phyloP scores from a whole-genome alignment of 768 basidiomycete genomes.

The Pleurotus tuoliensis region DNA sequence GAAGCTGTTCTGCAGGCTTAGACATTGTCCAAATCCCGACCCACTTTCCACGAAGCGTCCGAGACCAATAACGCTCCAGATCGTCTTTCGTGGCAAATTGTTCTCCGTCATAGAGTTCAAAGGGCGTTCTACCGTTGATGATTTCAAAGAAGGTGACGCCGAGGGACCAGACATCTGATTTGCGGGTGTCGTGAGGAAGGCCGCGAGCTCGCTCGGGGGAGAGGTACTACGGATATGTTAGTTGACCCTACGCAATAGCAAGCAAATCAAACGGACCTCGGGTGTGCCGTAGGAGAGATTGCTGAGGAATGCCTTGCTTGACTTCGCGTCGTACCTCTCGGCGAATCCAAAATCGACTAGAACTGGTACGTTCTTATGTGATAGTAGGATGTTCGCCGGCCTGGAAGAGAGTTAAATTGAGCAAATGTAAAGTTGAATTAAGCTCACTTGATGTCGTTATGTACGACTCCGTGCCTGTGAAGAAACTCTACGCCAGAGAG shows the following conservation, averaged over 20 bases:
- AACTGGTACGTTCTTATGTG: slow-evolving; percentile 72
- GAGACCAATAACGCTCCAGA: slow-evolving; percentile 80
- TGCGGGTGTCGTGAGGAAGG: slow-evolving; percentile 87
- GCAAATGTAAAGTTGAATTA: slow-evolving; percentile 5
- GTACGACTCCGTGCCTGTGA: slow-evolving; percentile 79
- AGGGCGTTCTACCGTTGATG: slow-evolving; percentile 87
- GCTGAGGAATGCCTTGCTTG: slow-evolving; percentile 70
- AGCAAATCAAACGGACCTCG: slow-evolving; percentile 48
- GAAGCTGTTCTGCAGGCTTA: slow-evolving; percentile 55
- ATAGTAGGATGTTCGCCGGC: slow-evolving; percentile 91
- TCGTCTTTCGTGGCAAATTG: slow-evolving; percentile 76
- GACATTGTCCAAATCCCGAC: slow-evolving; percentile 75
- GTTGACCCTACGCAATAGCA: neutral
- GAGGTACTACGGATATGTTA: slow-evolving; percentile 61
- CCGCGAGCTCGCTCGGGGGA: slow-evolving; percentile 90
- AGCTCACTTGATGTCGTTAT: slow-evolving; percentile 91
- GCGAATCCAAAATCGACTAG: slow-evolving; percentile 98
- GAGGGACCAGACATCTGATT: slow-evolving; percentile 85
- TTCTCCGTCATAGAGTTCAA: slow-evolving; percentile 78
- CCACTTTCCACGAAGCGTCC: slow-evolving; percentile 87
- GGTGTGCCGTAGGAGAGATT: slow-evolving; percentile 89
- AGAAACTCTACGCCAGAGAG: slow-evolving; percentile 82
- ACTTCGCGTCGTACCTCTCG: slow-evolving; percentile 69
- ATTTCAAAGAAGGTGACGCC: slow-evolving; percentile 94
- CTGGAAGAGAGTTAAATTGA: slow-evolving; percentile 31